Conservation (phyloP, 2,329 filamentous ascomycete species). For the Penicillium sp. region DNA sequence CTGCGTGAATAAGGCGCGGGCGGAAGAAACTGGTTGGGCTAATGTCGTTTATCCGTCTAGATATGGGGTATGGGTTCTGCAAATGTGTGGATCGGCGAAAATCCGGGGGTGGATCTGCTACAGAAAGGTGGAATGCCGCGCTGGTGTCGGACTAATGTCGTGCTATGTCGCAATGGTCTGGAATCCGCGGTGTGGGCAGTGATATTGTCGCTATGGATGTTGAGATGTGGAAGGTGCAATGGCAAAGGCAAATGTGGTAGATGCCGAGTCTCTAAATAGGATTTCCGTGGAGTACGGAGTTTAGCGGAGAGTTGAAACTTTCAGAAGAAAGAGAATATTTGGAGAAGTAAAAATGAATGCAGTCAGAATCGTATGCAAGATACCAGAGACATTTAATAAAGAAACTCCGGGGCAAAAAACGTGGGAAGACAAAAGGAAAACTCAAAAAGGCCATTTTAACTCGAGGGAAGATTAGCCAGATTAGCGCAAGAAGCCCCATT, state of each 20-base stretch:
- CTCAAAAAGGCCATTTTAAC: background rate
- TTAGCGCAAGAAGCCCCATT: background rate
- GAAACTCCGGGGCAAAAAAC: background rate
- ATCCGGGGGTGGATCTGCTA: background rate
- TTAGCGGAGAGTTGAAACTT: background rate
- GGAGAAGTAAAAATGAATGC: background rate
- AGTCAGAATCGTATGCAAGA: background rate
- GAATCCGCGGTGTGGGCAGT: background rate
- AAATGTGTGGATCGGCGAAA: background rate
- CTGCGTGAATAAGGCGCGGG: background rate
- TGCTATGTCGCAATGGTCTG: background rate
- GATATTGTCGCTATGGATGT: constrained; percentile 1
- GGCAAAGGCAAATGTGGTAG: background rate
- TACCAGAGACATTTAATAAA: background rate
- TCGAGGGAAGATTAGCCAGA: background rate
- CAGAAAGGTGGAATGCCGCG: background rate
- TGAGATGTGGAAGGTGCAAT: background rate
- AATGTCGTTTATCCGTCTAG: background rate
- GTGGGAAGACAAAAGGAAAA: background rate
- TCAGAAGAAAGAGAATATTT: background rate
- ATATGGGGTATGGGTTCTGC: background rate
- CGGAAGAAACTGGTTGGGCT: background rate
- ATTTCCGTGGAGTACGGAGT: background rate
- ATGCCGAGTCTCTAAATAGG: background rate
- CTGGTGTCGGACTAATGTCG: background rate